Conservation (phyloP, 306 rosid genomes). For the Ceratonia siliqua region DNA sequence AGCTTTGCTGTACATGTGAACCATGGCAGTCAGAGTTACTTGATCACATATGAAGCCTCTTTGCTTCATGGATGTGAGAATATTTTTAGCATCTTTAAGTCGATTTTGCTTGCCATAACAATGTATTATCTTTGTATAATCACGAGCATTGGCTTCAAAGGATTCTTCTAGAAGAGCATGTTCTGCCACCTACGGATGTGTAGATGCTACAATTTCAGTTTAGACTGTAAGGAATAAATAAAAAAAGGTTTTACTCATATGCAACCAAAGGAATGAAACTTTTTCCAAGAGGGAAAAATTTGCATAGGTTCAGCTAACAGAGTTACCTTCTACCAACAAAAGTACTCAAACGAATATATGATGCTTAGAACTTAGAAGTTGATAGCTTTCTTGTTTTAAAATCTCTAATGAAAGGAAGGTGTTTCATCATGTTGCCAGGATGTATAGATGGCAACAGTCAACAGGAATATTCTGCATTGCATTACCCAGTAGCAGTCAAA, state of each 20-base stretch:
- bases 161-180: slow-evolving; percentile 71
- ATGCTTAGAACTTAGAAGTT: slow-evolving; percentile 25
- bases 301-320: slow-evolving; percentile 6
- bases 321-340: slow-evolving; percentile 7
- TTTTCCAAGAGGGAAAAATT: background rate
- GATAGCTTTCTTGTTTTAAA: slow-evolving; percentile 10
- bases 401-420: slow-evolving; percentile 10
- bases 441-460: background rate
- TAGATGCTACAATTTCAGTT: slow-evolving; percentile 17
- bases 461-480: background rate
- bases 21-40: slow-evolving; percentile 72
- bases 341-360: background rate
- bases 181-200: slow-evolving; percentile 70
- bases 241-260: slow-evolving; percentile 18
- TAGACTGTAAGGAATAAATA: slow-evolving; percentile 2
- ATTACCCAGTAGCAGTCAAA: background rate
- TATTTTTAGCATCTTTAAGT: slow-evolving; percentile 65
- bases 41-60: slow-evolving; percentile 76
- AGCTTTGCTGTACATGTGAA: slow-evolving; percentile 84
- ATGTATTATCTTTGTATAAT: slow-evolving; percentile 82
- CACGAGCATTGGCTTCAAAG: slow-evolving; percentile 70
- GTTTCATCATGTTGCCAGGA: background rate
- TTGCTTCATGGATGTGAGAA: slow-evolving; percentile 60
- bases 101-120: slow-evolving; percentile 62
- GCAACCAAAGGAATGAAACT: background rate